Base-by-base conservation (phyloP, 805 yeast species). In the Wickerhamomyces pijperi region DNA sequence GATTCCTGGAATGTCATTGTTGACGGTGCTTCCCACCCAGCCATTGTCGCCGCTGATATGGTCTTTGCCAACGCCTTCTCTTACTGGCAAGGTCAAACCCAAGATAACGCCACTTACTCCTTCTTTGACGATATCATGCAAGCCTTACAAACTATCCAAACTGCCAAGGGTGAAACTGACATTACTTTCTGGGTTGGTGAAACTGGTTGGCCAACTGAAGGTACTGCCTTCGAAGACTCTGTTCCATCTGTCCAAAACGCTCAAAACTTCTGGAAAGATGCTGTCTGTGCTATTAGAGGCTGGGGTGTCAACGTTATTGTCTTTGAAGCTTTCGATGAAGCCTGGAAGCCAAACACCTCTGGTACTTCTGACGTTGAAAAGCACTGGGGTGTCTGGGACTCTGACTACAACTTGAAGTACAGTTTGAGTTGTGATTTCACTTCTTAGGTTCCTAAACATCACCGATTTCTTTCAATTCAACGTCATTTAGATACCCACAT, bases 91-190 rank as follows among this genome's bases (percentile, higher is more conserved):
- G 97, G 97, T 34, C 97, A 87, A 69, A 72, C 86, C 49, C 73
- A 72, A 74, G 56, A 61, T 37, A 88, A 88, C 61, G 75, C 96
- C 20, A 76, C 95, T 15, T 84, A 76, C 72, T 86, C 96, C 2
- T 90, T 88, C 81, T 75, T 86, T 50, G 97, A 88, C 60, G 97
- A 90, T 62, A 85, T 90, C 62, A 87, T 88, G 95, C 97, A 90
- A 72, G 96, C 97, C 49, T 68, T 90, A 61, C 94, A 86, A 69
- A 68, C 71, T 45, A 76, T 90, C 54, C 96, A 90, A 72, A 68
- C 85, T 50, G 63, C 74, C 52, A 88, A 90, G 72, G 96, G 95
- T 46, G 65, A 82, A 44, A 79, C 90, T 42, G 88, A 86, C 63
- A 73, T 90, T 53, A 72, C 77, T 42, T 86, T 88, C 72, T 88